A percentile compares a stretch with the other conserved stretches of the same genome.
These are phyloP conservation scores for Tuber indicum DNA, from an alignment of 495 filamentous ascomycete genomes.

Conservation along the genomic window DNA sequence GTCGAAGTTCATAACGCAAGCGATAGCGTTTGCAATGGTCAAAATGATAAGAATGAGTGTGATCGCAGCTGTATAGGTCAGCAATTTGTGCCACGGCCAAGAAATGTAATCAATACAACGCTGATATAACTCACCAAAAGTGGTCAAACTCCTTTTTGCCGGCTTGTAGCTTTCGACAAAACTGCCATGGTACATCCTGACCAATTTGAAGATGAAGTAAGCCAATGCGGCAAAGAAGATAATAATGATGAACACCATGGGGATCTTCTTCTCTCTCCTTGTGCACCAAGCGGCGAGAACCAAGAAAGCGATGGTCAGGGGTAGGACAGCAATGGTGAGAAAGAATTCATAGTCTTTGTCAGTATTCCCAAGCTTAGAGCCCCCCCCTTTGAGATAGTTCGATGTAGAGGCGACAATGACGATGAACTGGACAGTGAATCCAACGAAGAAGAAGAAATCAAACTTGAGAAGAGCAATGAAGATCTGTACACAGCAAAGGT, in stretches of 20 bases:
- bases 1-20: conserved; percentile 86
- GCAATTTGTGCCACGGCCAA: not conserved
- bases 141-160: conserved; percentile 72
- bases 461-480: conserved; percentile 98
- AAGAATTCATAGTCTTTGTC: conserved; percentile 63
- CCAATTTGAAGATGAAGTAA: conserved; percentile 97
- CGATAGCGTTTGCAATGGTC: conserved; percentile 80
- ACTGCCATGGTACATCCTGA: conserved; percentile 74
- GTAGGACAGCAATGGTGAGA: conserved; percentile 80
- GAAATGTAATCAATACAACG: not conserved
- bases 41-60: conserved; percentile 79
- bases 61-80: conserved; percentile 57
- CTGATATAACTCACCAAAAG: conserved; percentile 51
- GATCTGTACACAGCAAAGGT: conserved; percentile 53
- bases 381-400: conserved; percentile 12
- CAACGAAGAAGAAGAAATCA: conserved; percentile 99
- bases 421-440: conserved; percentile 94
- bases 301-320: conserved; percentile 81
- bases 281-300: conserved; percentile 76
- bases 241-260: conserved; percentile 71
- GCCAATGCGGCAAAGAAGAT: conserved; percentile 84
- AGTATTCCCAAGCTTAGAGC: conserved; percentile 4
- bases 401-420: conserved; percentile 71
- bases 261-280: conserved; percentile 68
- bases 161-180: conserved; percentile 57